Base-by-base conservation (phyloP, 2,329 filamentous ascomycete genomes). In the Chaetoscypha palmicola region DNA sequence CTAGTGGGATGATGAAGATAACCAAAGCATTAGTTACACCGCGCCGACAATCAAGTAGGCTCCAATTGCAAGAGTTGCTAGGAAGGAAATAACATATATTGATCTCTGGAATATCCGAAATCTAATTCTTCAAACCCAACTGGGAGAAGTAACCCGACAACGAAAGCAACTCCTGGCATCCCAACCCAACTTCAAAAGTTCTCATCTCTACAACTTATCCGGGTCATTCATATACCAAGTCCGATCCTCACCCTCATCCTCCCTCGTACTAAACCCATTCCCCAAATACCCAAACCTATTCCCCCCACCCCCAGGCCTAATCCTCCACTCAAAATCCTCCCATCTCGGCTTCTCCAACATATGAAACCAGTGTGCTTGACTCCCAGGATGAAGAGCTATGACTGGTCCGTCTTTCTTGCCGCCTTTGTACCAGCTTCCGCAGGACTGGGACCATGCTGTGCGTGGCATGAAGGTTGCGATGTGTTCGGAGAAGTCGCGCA, bases 401-500 rank as follows among this genome's bases (percentile, higher is more conserved):
- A 51, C 49, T 4, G 46, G 39, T 19, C 49, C 49, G 11, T 20
- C 26, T 17, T 38, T 32, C 35, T 32, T 35, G 11, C 43, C 46
- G 20, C 44, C 40, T 26, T 53, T 53, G 38, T 42, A 53, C 52
- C 50, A 62, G 16, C 56, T 52, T 31, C 46, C 16, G 23, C 46
- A 45, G 2, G 34, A 28, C 12, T 31, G 37, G 1, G 42, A 7
- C 52, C 51, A 53, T 4, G 35, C 43, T 1, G 53, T 50, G 22
- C 48, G 38, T 4, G 38, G 38, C 38, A 40, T 40, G 24, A 40
- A 40, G 9, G n/a, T 19, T 17, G 31, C 12, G 16, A 40, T n/a
- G 20, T 40, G 38, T 20, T 22, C 16, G 10, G 8, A n/a, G 38
- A 19, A 40, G 38, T 26, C 38, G 16, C 12, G 8, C 5, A 40